These are phyloP conservation scores for Pneumocystis murina DNA, from an alignment of 1,139 yeast species.

Conservation along the genomic window DNA sequence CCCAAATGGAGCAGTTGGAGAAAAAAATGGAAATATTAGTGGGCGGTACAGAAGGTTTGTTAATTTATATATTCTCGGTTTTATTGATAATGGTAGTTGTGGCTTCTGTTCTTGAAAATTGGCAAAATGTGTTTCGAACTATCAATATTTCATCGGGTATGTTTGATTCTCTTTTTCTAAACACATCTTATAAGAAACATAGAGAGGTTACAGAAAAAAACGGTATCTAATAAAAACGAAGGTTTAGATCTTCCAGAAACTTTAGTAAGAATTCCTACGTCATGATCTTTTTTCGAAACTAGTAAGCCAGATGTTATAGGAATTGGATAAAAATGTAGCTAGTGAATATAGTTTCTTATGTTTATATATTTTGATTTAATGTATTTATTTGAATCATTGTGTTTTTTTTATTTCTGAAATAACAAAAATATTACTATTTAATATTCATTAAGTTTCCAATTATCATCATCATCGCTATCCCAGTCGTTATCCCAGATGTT, in stretches of 20 bases:
- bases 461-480: not conserved
- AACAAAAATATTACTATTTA: not conserved
- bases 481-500: not conserved
- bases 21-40: conserved; percentile 37
- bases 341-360: not conserved
- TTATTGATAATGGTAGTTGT: conserved; percentile 19
- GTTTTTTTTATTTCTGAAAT: not conserved
- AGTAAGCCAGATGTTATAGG: not conserved
- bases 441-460: not conserved
- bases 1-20: conserved; percentile 36
- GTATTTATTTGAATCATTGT: not conserved
- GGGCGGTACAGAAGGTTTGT: conserved; percentile 38
- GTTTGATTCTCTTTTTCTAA: conserved; percentile 16
- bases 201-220: conserved; percentile 30
- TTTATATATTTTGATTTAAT: not conserved
- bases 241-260: conserved; percentile 46
- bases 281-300: not conserved
- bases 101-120: conserved; percentile 35
- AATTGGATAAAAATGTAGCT: not conserved
- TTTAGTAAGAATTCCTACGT: conserved; percentile 46
- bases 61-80: conserved; percentile 8
- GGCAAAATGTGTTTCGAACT: conserved; percentile 55
- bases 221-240: conserved; percentile 18
- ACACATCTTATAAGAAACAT: conserved; percentile 37
- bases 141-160: conserved; percentile 45